phyloP scores from a whole-genome alignment of 208 protist species.

The Porcisia hertigi region DNA sequence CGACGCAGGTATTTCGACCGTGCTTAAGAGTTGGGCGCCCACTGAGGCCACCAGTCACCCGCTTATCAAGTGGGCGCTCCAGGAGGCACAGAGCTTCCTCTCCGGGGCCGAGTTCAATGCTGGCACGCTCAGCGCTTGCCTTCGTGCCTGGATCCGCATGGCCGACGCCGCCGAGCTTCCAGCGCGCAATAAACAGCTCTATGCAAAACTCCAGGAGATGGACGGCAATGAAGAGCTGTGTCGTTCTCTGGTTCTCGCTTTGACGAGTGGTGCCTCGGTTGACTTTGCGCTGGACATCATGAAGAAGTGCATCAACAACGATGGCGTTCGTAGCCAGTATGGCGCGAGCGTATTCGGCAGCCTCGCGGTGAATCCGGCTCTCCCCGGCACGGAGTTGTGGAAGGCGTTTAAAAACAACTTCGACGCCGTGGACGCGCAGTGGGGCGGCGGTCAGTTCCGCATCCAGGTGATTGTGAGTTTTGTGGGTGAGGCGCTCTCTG shows the following conservation, averaged over 20 bases:
- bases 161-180: conserved; percentile 19
- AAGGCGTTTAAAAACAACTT: conserved; percentile 76
- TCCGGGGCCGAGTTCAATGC: conserved; percentile 28
- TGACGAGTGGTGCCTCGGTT: conserved; percentile 55
- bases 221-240: conserved; percentile 77
- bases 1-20: conserved; percentile 30
- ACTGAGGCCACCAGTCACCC: conserved; percentile 30
- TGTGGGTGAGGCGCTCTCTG: conserved; percentile 59
- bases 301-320: conserved; percentile 59
- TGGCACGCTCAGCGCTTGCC: conserved; percentile 50
- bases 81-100: conserved; percentile 58
- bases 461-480: conserved; percentile 81
- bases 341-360: conserved; percentile 63
- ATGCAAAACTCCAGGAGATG: conserved; percentile 44
- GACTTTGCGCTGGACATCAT: conserved; percentile 63
- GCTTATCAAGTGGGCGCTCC: conserved; percentile 62
- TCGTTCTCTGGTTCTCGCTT: conserved; percentile 56
- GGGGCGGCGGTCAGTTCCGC: conserved; percentile 88
- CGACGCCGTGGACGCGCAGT: conserved; percentile 71
- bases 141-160: conserved; percentile 52
- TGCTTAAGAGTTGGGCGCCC: conserved; percentile 19
- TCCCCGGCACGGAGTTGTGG: conserved; percentile 60
- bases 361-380: conserved; percentile 45
- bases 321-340: conserved; percentile 80
- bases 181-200: conserved; percentile 42